A percentile compares a stretch with the other conserved stretches of the same genome.
phyloP scores from a whole-genome alignment of 179 eudicot genomes.

The Camellia oleifera region DNA sequence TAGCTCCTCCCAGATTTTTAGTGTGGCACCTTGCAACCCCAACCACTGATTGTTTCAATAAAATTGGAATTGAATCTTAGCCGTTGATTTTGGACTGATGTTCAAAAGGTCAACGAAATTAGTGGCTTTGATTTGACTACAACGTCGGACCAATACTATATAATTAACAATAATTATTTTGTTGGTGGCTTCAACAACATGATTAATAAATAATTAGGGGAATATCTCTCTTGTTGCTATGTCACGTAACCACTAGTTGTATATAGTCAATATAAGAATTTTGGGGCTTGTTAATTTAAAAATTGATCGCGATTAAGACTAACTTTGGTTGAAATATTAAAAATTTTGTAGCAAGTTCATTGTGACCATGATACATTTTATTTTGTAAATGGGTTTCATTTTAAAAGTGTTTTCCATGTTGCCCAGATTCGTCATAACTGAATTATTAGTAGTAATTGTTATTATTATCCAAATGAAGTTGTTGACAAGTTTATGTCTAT shows the following conservation, averaged over 20 bases:
- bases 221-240: conserved; percentile 7
- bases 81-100: not conserved
- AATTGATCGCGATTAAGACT: conserved; percentile 8
- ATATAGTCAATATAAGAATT: not conserved
- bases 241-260: not conserved
- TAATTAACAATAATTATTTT: not conserved
- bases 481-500: not conserved
- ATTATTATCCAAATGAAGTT: not conserved
- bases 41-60: not conserved
- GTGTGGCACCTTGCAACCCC: not conserved
- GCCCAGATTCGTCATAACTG: not conserved
- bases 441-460: not conserved
- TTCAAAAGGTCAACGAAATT: not conserved
- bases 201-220: not conserved
- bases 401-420: not conserved
- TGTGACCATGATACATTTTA: conserved; percentile 1
- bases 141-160: not conserved
- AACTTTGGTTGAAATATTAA: not conserved
- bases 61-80: not conserved
- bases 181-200: conserved; percentile 19
- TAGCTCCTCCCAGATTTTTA: no score
- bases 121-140: not conserved
- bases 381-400: not conserved
- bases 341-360: not conserved
- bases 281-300: not conserved